Evolutionary conservation across 1,139 yeast species (phyloP).

Genomic region (Sugiyamaella grinbergsii): DNA sequence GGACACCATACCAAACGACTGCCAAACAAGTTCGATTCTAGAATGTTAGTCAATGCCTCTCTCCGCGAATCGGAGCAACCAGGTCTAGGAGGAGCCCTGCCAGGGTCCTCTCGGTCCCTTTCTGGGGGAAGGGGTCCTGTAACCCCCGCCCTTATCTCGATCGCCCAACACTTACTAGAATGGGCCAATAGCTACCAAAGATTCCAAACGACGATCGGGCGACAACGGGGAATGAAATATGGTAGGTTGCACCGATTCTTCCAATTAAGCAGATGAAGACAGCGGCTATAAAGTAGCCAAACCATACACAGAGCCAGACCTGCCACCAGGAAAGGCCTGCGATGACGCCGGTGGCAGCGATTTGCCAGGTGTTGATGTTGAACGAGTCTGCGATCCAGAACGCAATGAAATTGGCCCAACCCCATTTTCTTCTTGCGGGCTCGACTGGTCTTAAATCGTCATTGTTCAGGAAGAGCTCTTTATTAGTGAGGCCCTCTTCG

Average conservation of each 20-base stretch:
- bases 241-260: constrained; percentile 70
- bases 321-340: constrained; percentile 33
- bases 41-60: neutral
- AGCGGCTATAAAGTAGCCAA: constrained; percentile 63
- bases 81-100: too few species aligned
- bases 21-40: constrained; percentile 77
- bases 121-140: neutral
- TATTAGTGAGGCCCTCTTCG: constrained; percentile 13
- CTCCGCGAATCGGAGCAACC: too few species aligned
- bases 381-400: constrained; percentile 83
- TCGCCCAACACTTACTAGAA: constrained; percentile 41
- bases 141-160: neutral
- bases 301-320: constrained; percentile 31
- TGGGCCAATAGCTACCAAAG: constrained; percentile 78
- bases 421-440: constrained; percentile 61
- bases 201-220: constrained; percentile 75
- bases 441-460: constrained; percentile 71
- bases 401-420: constrained; percentile 69
- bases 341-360: constrained; percentile 33
- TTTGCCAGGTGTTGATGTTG: constrained; percentile 48
- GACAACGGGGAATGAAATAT: constrained; percentile 74
- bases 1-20: constrained; percentile 83
- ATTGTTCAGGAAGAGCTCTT: constrained; percentile 20
- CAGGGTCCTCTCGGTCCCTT: neutral
- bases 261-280: constrained; percentile 63